Base-by-base conservation (phyloP, 2,329 filamentous ascomycete species). In the Septoria linicola region DNA sequence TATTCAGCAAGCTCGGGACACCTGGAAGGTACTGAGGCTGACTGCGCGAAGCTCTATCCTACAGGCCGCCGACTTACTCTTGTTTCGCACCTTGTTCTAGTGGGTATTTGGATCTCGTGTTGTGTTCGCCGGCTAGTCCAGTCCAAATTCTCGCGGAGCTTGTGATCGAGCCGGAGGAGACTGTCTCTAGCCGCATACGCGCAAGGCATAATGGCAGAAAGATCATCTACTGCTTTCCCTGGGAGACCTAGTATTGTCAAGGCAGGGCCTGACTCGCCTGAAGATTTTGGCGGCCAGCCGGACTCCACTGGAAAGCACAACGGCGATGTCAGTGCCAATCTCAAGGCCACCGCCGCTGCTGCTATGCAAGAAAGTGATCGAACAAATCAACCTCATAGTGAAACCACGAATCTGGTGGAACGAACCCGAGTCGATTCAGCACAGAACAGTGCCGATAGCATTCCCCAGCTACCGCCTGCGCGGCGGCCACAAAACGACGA, bases 391-490 rank as follows among this genome's bases (percentile, higher is more conserved):
- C 37, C 35, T n/a, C 45, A 47, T 6, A n/a, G 37, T 25, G 46
- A 56, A 14, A 41, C 25, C 25, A 51, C 48, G 27, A 47, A 51
- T 14, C 41, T 45, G 6, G 39, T 46, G 8, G 43, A 49, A 30
- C 51, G 54, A 27, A 46, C 53, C 23, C 41, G 59, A 37, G 48
- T 59, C 16, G 59, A 62, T 42, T 60, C 59, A 39, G 58, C 56
- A 20, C 55, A 60, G 23, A 48, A 57, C 16, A 57, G 51, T 31
- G 21, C 35, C 14, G 57, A 58, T 14, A 51, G 25, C 19, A 45
- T 57, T 11, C 54, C 57, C 10, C 55, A 57, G 32, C 11, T 59
- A 14, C 46, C 45, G n/a, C 34, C 52, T 7, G 42, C 55, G n/a
- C 27, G 34, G 10, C 23, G 20, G 31, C n/a, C 40, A 8, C 21